phyloP scores from a whole-genome alignment of 2,329 filamentous ascomycete genomes.

The Nigrograna mackinnonii region DNA sequence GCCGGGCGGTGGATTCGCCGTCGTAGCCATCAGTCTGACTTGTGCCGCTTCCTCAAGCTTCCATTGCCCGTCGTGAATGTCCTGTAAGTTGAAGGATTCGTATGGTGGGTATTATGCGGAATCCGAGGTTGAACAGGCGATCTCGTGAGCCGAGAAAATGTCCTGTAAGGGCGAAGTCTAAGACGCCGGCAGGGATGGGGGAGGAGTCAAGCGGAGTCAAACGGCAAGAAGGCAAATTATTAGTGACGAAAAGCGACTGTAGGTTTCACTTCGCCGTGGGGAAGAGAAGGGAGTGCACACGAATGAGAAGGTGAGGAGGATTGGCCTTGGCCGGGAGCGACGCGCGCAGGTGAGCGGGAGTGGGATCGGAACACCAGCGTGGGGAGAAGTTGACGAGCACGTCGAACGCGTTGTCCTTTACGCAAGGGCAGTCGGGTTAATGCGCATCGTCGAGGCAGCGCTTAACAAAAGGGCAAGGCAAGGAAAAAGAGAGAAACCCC shows the following conservation, averaged over 20 bases:
- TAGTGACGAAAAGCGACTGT: conserved; percentile 14
- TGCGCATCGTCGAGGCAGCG: conserved; percentile 33
- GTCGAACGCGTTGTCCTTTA: conserved; percentile 30
- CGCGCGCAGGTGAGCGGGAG: conserved; percentile 6
- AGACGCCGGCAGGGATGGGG: conserved; percentile 3
- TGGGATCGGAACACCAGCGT: no score
- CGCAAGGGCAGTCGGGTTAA: conserved; percentile 23
- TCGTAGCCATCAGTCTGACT: conserved; percentile 43
- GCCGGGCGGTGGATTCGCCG: conserved; percentile 45
- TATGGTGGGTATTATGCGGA: conserved; percentile 3
- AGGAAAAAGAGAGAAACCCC: conserved; percentile 25
- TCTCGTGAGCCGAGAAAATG: conserved; percentile 9
- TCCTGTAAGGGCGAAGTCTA: conserved; percentile 2
- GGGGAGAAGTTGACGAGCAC: conserved; percentile 20
- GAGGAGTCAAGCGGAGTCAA: conserved; percentile 1
- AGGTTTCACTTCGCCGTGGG: conserved; percentile 20
- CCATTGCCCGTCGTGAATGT: conserved; percentile 27
- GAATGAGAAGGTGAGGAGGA: conserved; percentile 16
- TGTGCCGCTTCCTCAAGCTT: conserved; percentile 19
- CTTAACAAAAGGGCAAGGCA: conserved; percentile 16
- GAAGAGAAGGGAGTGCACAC: conserved; percentile 17
- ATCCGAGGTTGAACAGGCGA: conserved; percentile 6
- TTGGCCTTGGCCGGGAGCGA: conserved; percentile 15
- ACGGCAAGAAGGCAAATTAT: conserved; percentile 5
- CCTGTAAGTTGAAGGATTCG: conserved; percentile 4